Evolutionary conservation across 352 stramenopile genomes (phyloP), one percentile per base, ranked within the genome.

Genomic region (Phytophthora sp.): DNA sequence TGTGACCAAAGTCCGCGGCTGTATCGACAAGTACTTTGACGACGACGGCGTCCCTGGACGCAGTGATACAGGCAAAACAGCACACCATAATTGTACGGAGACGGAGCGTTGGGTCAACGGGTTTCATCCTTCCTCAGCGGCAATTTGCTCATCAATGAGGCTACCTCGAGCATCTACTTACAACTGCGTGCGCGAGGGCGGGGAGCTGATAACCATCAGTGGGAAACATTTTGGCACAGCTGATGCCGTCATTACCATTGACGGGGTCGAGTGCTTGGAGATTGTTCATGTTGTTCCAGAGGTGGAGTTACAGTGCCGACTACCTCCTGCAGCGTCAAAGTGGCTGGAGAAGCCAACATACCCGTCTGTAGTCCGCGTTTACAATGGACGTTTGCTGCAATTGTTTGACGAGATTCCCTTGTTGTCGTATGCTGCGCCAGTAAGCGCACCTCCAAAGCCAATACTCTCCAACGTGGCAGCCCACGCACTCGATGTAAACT

Each of bases 401-500:
- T 73, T 97, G 16, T 78, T 68, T 4, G 85, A 95, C 51, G 72
- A 82, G 7, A 71, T 76, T 12, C 66, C 73, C 0, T 77, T 88
- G 21, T 74, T 98, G 1, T 76, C 86, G 5, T 97, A 97, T 51
- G 77, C 74, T 24, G 66, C 74, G 1, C 69, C 80, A 4, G 74
- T 88, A 21, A 67, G 46, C 8, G 47, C 77, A 33, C 67, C 71
- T 11, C 51, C 65, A 3, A 49, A 49, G 16, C 79, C 89, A 16
- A 45, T 66, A 5, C 56, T 93, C 16, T 89, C 84, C 2, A 98
- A 98, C 61, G 63, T 97, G 16, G 90, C 84, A 8, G 69, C 89
- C 0, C 74, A 85, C 24, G 78, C 77, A 23, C 44, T 98, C 23
- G 91, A 97, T 59, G 71, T 96, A 20, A 90, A 86, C 30, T 98